Evolutionary conservation across 2,329 filamentous ascomycete genomes (phyloP).

Genomic region (Phaeoacremonium minimum): DNA sequence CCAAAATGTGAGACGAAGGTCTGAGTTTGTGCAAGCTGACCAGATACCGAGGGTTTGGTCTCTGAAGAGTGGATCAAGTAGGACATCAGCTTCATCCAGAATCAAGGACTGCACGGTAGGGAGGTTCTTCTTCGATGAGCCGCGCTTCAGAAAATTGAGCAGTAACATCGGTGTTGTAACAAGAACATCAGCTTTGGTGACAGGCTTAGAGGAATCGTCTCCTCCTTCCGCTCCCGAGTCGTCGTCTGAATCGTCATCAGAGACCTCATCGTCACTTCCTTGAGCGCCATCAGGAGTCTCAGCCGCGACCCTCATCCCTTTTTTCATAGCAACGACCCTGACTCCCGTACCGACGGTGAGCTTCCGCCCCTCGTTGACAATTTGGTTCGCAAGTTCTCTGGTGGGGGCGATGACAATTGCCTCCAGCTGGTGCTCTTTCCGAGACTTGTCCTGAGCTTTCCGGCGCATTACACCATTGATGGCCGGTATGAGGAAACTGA

Average conservation of each 20-base stretch:
- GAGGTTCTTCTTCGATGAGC: constrained; percentile 44
- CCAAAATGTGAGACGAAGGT: constrained; percentile 79
- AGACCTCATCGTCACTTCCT: constrained; percentile 28
- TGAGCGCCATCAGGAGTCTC: constrained; percentile 31
- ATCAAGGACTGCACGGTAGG: constrained; percentile 70
- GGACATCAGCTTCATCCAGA: constrained; percentile 91
- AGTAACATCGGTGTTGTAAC: constrained; percentile 78
- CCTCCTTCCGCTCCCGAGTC: constrained; percentile 22
- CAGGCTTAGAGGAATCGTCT: constrained; percentile 30
- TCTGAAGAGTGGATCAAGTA: constrained; percentile 85
- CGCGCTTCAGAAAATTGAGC: constrained; percentile 62
- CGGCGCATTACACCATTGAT: constrained; percentile 69
- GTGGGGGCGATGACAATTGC: constrained; percentile 74
- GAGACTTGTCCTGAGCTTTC: constrained; percentile 36
- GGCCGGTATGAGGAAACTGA: constrained; percentile 86
- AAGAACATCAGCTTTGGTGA: constrained; percentile 72
- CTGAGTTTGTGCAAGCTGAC: constrained; percentile 67
- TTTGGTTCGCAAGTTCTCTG: constrained; percentile 73
- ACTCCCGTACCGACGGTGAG: constrained; percentile 71
- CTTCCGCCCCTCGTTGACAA: constrained; percentile 82
- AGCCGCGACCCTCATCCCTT: constrained; percentile 68
- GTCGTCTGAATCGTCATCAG: constrained; percentile 25
- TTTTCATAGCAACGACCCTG: constrained; percentile 76
- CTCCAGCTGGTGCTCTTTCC: constrained; percentile 50
- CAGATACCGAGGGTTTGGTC: constrained; percentile 85